Evolutionary conservation across 73 alveolate species (phyloP).

Genomic region (Tetrahymena elliotti): DNA sequence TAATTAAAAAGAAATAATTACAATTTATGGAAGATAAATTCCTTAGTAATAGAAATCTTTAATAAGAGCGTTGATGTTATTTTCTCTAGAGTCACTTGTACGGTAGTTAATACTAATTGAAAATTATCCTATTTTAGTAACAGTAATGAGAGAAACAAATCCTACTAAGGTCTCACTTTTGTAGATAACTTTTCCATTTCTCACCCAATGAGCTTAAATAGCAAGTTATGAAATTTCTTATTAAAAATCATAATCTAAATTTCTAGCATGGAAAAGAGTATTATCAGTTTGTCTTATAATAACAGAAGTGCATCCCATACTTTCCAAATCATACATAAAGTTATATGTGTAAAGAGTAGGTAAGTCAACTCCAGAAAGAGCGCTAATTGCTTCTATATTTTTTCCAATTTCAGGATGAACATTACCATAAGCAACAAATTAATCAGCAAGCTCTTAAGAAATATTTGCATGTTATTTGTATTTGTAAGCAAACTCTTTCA

Average conservation of each 20-base stretch:
- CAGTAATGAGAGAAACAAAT: neutral
- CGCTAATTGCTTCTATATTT: neutral
- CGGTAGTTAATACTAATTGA: neutral
- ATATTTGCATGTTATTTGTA: neutral
- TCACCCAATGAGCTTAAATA: neutral
- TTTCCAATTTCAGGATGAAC: neutral
- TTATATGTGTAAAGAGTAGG: neutral
- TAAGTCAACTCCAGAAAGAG: neutral
- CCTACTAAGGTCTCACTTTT: neutral
- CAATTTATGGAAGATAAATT: neutral
- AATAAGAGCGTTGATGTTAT: neutral
- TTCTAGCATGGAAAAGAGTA: neutral
- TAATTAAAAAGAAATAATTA: neutral
- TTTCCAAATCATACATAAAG: neutral
- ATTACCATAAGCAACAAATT: neutral
- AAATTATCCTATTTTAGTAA: neutral
- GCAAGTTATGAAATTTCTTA: neutral
- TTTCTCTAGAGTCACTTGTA: neutral
- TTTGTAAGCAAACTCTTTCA: neutral
- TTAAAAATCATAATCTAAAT: neutral
- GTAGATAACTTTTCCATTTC: neutral
- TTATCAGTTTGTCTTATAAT: neutral
- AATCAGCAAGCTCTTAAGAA: neutral
- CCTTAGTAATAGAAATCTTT: neutral
- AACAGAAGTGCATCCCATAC: neutral